Conservation (phyloP, 441 rosid species). For the Lepidium campestre region DNA sequence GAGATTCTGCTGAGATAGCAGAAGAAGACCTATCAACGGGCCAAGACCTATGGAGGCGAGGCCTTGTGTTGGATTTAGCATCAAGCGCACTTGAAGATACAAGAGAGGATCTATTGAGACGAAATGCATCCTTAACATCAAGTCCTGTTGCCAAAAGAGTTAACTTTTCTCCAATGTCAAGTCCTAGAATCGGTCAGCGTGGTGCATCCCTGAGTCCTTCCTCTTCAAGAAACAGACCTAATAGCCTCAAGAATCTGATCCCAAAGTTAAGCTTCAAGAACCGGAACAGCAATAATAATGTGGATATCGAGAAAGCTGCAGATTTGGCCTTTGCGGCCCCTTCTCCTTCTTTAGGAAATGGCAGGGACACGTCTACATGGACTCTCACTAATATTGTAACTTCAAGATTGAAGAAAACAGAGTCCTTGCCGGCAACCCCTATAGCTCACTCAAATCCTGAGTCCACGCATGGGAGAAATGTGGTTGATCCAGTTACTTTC, state of each 20-base stretch:
- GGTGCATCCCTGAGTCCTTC: conserved; percentile 28
- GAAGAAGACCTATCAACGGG: conserved; percentile 51
- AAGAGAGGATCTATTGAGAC: conserved; percentile 37
- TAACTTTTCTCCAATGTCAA: conserved; percentile 73
- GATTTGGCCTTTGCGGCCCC: conserved; percentile 59
- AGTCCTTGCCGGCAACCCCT: conserved; percentile 77
- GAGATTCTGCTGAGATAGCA: conserved; percentile 50
- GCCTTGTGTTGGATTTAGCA: conserved; percentile 48
- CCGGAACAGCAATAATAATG: conserved; percentile 27
- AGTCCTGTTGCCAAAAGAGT: conserved; percentile 62
- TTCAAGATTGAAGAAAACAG: conserved; percentile 48
- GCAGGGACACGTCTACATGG: conserved; percentile 43
- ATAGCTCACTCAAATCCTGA: conserved; percentile 79
- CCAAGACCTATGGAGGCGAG: conserved; percentile 27
- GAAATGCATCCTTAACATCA: conserved; percentile 53
- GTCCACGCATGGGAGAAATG: conserved; percentile 65
- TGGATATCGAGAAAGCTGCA: conserved; percentile 84
- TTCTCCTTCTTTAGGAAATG: conserved; percentile 39
- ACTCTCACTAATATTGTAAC: conserved; percentile 61
- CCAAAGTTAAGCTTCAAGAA: conserved; percentile 77
- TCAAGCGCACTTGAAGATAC: conserved; percentile 35
- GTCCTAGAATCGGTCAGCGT: conserved; percentile 42
- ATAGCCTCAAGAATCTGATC: conserved; percentile 46
- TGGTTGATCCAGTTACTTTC: conserved; percentile 33
- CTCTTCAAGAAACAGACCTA: conserved; percentile 47